Percentiles rank a stretch among this genome's conserved stretches.
Evolutionary conservation across 306 rosid genomes (phyloP).

Genomic region (Fragaria ananassa): DNA sequence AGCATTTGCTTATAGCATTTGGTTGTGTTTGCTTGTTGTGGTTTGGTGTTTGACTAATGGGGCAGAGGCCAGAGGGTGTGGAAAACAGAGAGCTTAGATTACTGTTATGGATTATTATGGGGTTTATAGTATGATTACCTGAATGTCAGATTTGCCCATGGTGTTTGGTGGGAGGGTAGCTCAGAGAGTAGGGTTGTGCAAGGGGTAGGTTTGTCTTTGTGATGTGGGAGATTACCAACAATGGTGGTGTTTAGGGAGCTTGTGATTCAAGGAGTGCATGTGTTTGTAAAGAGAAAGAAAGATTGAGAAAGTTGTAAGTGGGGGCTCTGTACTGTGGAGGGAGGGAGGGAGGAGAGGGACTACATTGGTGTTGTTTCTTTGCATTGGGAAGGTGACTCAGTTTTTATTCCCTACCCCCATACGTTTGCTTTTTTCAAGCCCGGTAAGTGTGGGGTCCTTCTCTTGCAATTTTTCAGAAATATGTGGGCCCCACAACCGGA

Average conservation of each 20-base stretch:
- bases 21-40: background rate
- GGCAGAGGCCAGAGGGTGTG: background rate
- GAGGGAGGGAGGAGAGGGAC: background rate
- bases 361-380: constrained; percentile 15
- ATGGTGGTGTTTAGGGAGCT: background rate
- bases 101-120: background rate
- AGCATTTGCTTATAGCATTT: background rate
- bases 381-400: constrained; percentile 21
- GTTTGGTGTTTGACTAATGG: background rate
- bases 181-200: background rate
- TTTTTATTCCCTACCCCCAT: constrained; percentile 27
- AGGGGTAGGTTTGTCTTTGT: constrained; percentile 2
- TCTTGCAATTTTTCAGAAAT: background rate
- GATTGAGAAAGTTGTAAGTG: background rate
- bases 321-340: no score
- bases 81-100: background rate
- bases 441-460: constrained; percentile 27
- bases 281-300: constrained; percentile 13
- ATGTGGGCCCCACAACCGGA: constrained; percentile 35
- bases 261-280: constrained; percentile 13
- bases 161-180: background rate
- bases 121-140: background rate
- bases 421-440: constrained; percentile 49
- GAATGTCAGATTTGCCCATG: background rate
- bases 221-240: no score